Evolutionary conservation across 1,284 basidiomycete genomes (phyloP).

Genomic region (Leccinum solheimii): DNA sequence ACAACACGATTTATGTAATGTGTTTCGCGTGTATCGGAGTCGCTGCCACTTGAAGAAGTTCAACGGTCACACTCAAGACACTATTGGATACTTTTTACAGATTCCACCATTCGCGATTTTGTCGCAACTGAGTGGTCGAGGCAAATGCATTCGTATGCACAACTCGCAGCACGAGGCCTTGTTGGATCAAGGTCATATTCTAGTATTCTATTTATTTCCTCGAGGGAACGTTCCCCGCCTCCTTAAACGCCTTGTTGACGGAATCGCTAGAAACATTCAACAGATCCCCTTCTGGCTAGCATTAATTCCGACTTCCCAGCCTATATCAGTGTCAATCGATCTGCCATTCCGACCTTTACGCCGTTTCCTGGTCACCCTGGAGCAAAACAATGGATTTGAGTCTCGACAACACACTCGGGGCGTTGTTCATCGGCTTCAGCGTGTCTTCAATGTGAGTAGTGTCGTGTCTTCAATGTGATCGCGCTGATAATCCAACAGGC

Average conservation of each 20-base stretch:
- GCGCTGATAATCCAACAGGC: constrained; percentile 27
- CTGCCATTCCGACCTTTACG: neutral
- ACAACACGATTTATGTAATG: neutral
- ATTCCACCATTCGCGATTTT: neutral
- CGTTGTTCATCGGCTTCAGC: constrained; percentile 58
- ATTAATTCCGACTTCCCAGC: constrained; percentile 9
- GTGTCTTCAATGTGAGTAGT: constrained; percentile 45
- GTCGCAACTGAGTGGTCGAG: neutral
- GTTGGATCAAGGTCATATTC: neutral
- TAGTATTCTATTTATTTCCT: neutral
- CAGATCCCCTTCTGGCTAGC: constrained; percentile 8
- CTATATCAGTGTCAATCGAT: constrained; percentile 13
- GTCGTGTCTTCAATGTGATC: neutral
- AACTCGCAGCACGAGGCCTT: neutral
- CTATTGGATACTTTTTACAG: neutral
- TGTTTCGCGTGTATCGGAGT: neutral
- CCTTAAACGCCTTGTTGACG: neutral
- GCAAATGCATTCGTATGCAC: neutral
- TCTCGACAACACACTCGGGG: constrained; percentile 58
- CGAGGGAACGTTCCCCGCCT: neutral
- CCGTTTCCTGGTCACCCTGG: constrained; percentile 1
- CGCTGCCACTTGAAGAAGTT: no score
- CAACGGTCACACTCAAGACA: neutral
- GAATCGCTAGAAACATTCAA: neutral
- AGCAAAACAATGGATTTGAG: constrained; percentile 19